Percentiles rank a stretch among this genome's conserved stretches.
Conservation (phyloP, 306 rosid species). For the Cucumis sativus region Cucumber_9930_V3 NC_026655.2:1038001-1038500, state of each 20-base stretch:
- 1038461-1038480: conserved; percentile 93
- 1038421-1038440: conserved; percentile 74
- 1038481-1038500: conserved; percentile 83
- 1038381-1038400: conserved; percentile 88
- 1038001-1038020: conserved; percentile 69
- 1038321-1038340: background rate
- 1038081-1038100: background rate
- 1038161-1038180: conserved; percentile 99
- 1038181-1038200: conserved; percentile 87
- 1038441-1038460: conserved; percentile 80
- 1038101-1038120: background rate
- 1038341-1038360: background rate
- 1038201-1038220: conserved; percentile 68
- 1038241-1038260: conserved; percentile 77
- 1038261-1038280: conserved; percentile 87
- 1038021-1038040: conserved; percentile 62
- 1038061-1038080: conserved; percentile 49
- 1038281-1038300: conserved; percentile 98
- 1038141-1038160: background rate
- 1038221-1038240: conserved; percentile 74
- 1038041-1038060: conserved; percentile 68
- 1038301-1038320: conserved; percentile 20
- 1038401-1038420: conserved; percentile 88
- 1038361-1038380: conserved; percentile 21
- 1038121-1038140: background rate